Percentiles rank a stretch among this genome's conserved stretches.
Conservation (phyloP, 1,284 basidiomycete species). For the Ceratobasidium papillatum region DNA sequence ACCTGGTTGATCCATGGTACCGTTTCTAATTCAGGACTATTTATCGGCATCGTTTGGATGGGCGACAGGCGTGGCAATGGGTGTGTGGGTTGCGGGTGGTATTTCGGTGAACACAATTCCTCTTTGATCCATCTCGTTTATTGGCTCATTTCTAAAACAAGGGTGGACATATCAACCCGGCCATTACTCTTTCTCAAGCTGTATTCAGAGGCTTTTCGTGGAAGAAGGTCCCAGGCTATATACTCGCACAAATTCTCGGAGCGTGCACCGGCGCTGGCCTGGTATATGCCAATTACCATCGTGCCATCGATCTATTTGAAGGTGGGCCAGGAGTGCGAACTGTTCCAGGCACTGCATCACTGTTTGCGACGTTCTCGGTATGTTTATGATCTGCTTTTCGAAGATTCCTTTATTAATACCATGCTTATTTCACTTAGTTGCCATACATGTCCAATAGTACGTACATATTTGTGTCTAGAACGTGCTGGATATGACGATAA, state of each 20-base stretch:
- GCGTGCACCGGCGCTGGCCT: slow-evolving; percentile 71
- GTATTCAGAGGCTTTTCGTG: slow-evolving; percentile 78
- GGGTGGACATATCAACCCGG: slow-evolving; percentile 82
- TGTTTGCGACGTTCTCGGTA: slow-evolving; percentile 78
- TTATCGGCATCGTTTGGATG: slow-evolving; percentile 71
- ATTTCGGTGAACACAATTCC: slow-evolving; percentile 57
- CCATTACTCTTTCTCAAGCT: slow-evolving; percentile 75
- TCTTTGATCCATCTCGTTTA: too few species aligned
- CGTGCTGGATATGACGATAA: slow-evolving; percentile 66
- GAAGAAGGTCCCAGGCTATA: slow-evolving; percentile 78
- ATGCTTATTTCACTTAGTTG: slow-evolving; percentile 1
- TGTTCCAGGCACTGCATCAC: slow-evolving; percentile 66
- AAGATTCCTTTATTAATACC: neutral
- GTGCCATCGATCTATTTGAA: slow-evolving; percentile 76
- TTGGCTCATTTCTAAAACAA: neutral
- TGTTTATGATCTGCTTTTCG: slow-evolving; percentile 47
- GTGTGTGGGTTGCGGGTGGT: slow-evolving; percentile 71
- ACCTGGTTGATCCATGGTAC: too few species aligned
- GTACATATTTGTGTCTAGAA: neutral
- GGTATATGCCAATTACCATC: slow-evolving; percentile 78
- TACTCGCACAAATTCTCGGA: slow-evolving; percentile 75
- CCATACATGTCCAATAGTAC: slow-evolving; percentile 45
- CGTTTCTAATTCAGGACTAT: slow-evolving; percentile 59
- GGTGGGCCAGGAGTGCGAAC: slow-evolving; percentile 68
- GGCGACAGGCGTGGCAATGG: slow-evolving; percentile 70